Base-by-base conservation (phyloP, 345 rosid genomes). In the Rubroshorea leprosula region DNA sequence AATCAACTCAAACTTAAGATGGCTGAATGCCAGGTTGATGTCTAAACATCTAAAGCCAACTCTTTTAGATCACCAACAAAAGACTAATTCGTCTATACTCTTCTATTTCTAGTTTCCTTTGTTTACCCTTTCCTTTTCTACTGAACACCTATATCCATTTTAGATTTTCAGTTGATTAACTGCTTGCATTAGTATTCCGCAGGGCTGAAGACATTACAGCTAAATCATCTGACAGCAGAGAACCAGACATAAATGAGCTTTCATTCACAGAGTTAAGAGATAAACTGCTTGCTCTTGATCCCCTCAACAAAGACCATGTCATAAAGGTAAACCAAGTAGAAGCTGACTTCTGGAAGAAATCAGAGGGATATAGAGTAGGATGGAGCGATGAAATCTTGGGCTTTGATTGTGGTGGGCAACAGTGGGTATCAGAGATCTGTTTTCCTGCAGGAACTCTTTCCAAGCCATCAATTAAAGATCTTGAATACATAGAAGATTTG, bases 351-450 rank as follows among this genome's bases (percentile, higher is more conserved):
- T 87, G 99, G 97, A 87, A 66, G 71, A 94, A 80, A 72, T 90
- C 95, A 35, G 97, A 94, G 69, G 97, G 99, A 68, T 87, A 82
- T 65, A 86, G 97, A 75, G 82, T 87, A 47, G 96, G 95, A 51
- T 94, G 97, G 97, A 86, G 92, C 57, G 97, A 90, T 79, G 97
- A 90, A 62, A 94, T 94, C 54, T 67, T 94, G 75, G 99, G 97
- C 41, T 94, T 94, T 68, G 97, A 94, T 73, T 94, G 97, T 66
- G 97, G 99, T 65, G 99, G 96, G 65, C 99, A 94, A 67, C 99
- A 94, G 23, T 90, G 97, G 99, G 97, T 94, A 51, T 94, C 96
- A 18, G 97, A 94, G 72, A 85, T 79, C 63, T 94, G 97, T 84
- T 87, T 80, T 71, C 96, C 96, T 65, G 94, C 90, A 46, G 97